These are phyloP conservation scores for Diplocarpon rosae DNA, from an alignment of 2,329 filamentous ascomycete species.

Conservation along the genomic window DNA sequence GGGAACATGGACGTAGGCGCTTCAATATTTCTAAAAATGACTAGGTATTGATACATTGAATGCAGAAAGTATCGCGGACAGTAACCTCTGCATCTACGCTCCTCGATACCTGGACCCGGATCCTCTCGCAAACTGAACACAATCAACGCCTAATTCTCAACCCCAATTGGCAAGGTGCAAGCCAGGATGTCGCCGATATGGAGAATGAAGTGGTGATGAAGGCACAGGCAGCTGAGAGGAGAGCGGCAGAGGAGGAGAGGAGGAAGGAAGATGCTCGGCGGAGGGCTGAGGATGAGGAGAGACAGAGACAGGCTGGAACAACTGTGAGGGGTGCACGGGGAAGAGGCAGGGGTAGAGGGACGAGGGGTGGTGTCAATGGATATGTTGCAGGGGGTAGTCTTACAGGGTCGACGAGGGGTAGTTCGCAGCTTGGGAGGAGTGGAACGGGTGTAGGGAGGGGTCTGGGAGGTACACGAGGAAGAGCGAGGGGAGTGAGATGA, in stretches of 20 bases:
- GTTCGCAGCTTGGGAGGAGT: slow-evolving; percentile 27
- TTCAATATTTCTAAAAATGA: neutral
- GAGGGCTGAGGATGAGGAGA: slow-evolving; percentile 48
- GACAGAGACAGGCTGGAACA: slow-evolving; percentile 33
- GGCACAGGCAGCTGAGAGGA: slow-evolving; percentile 67
- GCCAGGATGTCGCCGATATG: slow-evolving; percentile 73
- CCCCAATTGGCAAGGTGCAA: slow-evolving; percentile 80
- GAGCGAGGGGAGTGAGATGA: slow-evolving; percentile 37
- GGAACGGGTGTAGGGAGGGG: slow-evolving; percentile 36
- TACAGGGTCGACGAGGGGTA: slow-evolving; percentile 14
- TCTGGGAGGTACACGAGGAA: slow-evolving; percentile 40
- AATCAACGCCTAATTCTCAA: slow-evolving; percentile 88
- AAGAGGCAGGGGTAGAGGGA: slow-evolving; percentile 22
- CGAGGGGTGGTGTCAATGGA: slow-evolving; percentile 15
- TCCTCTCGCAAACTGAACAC: slow-evolving; percentile 93
- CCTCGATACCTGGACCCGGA: slow-evolving; percentile 90
- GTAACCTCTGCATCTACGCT: slow-evolving; percentile 81
- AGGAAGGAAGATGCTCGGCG: slow-evolving; percentile 59
- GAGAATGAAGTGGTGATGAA: slow-evolving; percentile 67
- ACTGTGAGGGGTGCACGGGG: slow-evolving; percentile 27
- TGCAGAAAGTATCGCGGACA: slow-evolving; percentile 70
- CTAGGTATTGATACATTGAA: neutral
- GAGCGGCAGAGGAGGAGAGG: slow-evolving; percentile 67
- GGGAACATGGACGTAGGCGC: slow-evolving; percentile 62
- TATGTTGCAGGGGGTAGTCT: slow-evolving; percentile 14